phyloP scores from a whole-genome alignment of 2,329 filamentous ascomycete species.

The Cyclaneusma minus region DNA sequence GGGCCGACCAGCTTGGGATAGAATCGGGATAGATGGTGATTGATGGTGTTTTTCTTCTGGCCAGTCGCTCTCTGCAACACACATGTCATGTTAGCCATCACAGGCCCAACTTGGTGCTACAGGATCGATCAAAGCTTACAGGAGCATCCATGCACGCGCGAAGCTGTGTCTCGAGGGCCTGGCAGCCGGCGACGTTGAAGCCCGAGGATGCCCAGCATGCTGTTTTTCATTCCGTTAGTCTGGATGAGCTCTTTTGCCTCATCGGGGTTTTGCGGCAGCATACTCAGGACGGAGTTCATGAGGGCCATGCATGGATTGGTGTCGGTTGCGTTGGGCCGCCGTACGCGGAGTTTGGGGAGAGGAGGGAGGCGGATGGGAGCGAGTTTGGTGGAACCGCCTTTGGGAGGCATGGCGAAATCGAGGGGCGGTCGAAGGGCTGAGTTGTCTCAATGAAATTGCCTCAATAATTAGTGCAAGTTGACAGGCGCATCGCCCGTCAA shows the following conservation, averaged over 20 bases:
- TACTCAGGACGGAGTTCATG: conserved; percentile 54
- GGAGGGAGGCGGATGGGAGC: conserved; percentile 31
- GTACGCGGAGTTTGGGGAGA: conserved; percentile 46
- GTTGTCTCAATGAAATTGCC: conserved; percentile 1
- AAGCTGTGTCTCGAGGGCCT: conserved; percentile 41
- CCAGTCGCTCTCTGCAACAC: conserved; percentile 33
- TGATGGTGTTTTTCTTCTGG: conserved; percentile 64
- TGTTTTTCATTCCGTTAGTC: conserved; percentile 19
- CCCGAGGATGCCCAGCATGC: conserved; percentile 77
- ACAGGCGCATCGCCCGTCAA: too few relatives aligned
- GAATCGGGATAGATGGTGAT: conserved; percentile 74
- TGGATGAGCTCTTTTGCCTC: background rate
- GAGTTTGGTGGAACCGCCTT: conserved; percentile 15
- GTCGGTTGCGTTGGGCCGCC: conserved; percentile 44
- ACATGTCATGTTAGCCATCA: conserved; percentile 4
- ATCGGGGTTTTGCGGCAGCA: conserved; percentile 12
- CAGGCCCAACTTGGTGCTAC: background rate
- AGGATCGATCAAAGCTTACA: conserved; percentile 30
- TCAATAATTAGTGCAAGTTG: too few relatives aligned
- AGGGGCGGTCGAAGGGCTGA: background rate
- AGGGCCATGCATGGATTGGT: conserved; percentile 48
- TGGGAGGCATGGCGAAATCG: conserved; percentile 17
- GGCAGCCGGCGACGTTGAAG: conserved; percentile 44
- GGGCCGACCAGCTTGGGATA: conserved; percentile 59
- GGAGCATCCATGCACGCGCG: conserved; percentile 69